phyloP scores from a whole-genome alignment of 2,329 filamentous ascomycete genomes.

The Elsinoe necatrix region DNA sequence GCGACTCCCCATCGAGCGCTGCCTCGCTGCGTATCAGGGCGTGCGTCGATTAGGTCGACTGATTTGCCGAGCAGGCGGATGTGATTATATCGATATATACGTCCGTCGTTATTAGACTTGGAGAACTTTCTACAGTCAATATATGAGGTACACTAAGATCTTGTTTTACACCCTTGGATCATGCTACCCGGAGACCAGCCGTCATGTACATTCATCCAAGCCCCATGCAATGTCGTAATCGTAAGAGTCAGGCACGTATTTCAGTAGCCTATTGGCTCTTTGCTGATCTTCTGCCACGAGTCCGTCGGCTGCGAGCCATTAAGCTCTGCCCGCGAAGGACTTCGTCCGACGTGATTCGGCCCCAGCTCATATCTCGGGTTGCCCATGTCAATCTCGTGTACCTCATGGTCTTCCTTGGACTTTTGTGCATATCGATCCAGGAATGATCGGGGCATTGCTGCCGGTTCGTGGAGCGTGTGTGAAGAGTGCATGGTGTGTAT shows the following conservation, averaged over 20 bases:
- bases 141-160: neutral
- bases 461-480: conserved; percentile 14
- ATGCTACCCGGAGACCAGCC: conserved; percentile 9
- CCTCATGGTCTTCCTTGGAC: conserved; percentile 14
- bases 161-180: conserved; percentile 5
- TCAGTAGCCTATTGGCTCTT: conserved; percentile 12
- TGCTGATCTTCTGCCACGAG: neutral
- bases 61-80: neutral
- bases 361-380: conserved; percentile 18
- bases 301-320: conserved; percentile 11
- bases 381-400: conserved; percentile 16
- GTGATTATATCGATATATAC: conserved; percentile 6
- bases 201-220: conserved; percentile 11
- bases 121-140: neutral
- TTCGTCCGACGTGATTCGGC: neutral
- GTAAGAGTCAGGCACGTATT: neutral
- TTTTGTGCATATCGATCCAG: conserved; percentile 20
- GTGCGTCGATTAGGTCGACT: neutral
- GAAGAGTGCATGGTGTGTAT: conserved; percentile 13
- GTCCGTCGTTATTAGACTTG: conserved; percentile 2
- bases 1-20: too few species aligned
- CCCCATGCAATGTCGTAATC: conserved; percentile 2
- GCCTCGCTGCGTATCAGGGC: too few species aligned
- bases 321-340: conserved; percentile 5
- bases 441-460: conserved; percentile 18